phyloP scores from a whole-genome alignment of 306 rosid genomes.

The Malus asiatica region DNA sequence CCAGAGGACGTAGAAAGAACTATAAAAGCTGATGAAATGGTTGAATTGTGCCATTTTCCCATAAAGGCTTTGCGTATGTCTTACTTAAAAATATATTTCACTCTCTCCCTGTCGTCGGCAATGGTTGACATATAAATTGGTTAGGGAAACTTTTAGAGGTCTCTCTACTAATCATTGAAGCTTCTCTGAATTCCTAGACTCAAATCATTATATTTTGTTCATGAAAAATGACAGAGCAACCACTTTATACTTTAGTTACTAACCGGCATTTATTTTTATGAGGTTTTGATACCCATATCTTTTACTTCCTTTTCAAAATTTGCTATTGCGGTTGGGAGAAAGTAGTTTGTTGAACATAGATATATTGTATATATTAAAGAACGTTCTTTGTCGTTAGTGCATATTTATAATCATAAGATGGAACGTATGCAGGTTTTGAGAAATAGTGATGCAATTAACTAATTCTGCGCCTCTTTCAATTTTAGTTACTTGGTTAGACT shows the following conservation, averaged over 20 bases:
- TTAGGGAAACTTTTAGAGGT: constrained; percentile 18
- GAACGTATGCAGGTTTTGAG: not conserved
- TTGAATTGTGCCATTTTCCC: too few species aligned
- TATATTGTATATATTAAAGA: not conserved
- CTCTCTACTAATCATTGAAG: constrained; percentile 47
- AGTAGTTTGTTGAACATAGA: constrained; percentile 4
- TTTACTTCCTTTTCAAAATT: not conserved
- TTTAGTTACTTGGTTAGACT: too few species aligned
- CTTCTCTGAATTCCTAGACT: constrained; percentile 28
- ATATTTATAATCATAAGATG: not conserved
- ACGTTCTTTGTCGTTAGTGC: constrained; percentile 10
- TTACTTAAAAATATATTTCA: not conserved
- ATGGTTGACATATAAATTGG: constrained; percentile 28
- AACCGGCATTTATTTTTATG: constrained; percentile 32
- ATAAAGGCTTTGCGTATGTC: too few species aligned
- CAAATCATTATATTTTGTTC: constrained; percentile 37
- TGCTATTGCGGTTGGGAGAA: constrained; percentile 4
- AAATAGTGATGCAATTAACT: not conserved
- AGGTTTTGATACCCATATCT: constrained; percentile 16
- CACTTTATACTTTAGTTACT: constrained; percentile 44
- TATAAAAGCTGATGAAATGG: too few species aligned
- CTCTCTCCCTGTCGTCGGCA: constrained; percentile 2
- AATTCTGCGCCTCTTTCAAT: too few species aligned
- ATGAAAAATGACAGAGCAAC: constrained; percentile 53
- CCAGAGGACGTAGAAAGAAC: too few species aligned